Conservation (phyloP, 148 eudicot genomes). For the Suaeda aralocaspica region DNA sequence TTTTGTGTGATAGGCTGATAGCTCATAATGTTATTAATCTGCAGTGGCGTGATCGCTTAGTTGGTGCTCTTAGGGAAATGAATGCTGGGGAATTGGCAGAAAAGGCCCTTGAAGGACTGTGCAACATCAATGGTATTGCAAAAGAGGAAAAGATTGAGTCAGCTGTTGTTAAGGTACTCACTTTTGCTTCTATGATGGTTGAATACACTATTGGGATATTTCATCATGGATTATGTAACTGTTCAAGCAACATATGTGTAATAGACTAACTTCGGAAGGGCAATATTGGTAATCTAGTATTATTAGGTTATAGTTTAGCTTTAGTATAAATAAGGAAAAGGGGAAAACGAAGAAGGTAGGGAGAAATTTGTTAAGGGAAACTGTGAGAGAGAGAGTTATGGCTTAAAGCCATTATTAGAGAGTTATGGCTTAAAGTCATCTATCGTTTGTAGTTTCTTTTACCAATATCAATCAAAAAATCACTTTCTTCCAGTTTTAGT, state of each 20-base stretch:
- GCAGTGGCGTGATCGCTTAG: constrained; percentile 90
- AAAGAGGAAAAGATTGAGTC: constrained; percentile 38
- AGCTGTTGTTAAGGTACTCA: constrained; percentile 38
- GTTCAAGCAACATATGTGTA: background rate
- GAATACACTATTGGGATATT: background rate
- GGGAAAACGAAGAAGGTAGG: too few species aligned
- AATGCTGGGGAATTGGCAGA: constrained; percentile 57
- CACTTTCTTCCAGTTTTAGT: too few species aligned
- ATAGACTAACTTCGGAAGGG: too few species aligned
- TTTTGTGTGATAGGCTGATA: background rate
- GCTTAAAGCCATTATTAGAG: too few species aligned
- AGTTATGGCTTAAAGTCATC: too few species aligned
- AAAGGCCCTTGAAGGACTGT: constrained; percentile 34
- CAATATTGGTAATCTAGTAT: too few species aligned
- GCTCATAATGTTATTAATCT: constrained; percentile 11
- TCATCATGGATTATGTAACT: background rate
- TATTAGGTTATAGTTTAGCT: too few species aligned
- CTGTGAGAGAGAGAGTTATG: too few species aligned
- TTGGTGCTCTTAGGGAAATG: constrained; percentile 71
- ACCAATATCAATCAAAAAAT: too few species aligned
- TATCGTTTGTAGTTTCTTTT: too few species aligned
- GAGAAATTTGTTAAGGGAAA: too few species aligned
- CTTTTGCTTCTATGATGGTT: constrained; percentile 1
- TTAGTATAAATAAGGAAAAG: too few species aligned
- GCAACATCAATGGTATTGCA: constrained; percentile 39